Evolutionary conservation across 257 asterid species (phyloP).

Genomic region (Nicotiana benthamiana): DNA sequence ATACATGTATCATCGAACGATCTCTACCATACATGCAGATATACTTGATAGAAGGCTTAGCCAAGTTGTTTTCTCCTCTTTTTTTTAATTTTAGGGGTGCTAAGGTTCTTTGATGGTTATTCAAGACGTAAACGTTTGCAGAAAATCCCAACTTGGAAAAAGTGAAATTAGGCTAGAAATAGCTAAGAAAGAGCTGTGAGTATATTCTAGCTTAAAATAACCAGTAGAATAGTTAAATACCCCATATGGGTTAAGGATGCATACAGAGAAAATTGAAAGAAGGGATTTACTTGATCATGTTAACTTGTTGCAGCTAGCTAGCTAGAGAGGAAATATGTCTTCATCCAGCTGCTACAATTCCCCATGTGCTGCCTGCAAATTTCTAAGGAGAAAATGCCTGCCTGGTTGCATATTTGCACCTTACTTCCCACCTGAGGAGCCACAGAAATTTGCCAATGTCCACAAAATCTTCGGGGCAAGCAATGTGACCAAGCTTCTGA

Average conservation of each 20-base stretch:
- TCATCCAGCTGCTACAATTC: constrained; percentile 38
- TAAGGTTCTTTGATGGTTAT: background rate
- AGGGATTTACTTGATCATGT: background rate
- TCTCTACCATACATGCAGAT: too few species aligned
- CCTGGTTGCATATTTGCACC: constrained; percentile 37
- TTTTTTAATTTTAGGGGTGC: background rate
- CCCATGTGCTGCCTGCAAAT: constrained; percentile 52
- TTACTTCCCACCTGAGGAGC: constrained; percentile 44
- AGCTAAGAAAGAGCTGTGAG: background rate
- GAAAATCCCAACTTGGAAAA: background rate
- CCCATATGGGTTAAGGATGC: background rate
- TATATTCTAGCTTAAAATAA: background rate
- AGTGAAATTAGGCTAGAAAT: background rate
- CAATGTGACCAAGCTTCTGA: constrained; percentile 36
- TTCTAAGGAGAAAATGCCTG: constrained; percentile 37
- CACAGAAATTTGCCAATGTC: constrained; percentile 39
- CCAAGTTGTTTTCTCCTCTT: background rate
- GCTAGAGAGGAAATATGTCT: constrained; percentile 21
- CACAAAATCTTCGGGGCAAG: constrained; percentile 47
- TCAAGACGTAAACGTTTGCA: background rate
- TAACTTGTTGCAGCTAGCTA: background rate
- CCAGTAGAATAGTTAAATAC: background rate
- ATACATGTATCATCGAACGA: too few species aligned
- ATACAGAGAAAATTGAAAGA: background rate
- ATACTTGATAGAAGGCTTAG: background rate